Evolutionary conservation across 78 protist species (phyloP), one percentile per base, ranked within the genome.

Genomic region (Polysphondylium violaceum): DNA sequence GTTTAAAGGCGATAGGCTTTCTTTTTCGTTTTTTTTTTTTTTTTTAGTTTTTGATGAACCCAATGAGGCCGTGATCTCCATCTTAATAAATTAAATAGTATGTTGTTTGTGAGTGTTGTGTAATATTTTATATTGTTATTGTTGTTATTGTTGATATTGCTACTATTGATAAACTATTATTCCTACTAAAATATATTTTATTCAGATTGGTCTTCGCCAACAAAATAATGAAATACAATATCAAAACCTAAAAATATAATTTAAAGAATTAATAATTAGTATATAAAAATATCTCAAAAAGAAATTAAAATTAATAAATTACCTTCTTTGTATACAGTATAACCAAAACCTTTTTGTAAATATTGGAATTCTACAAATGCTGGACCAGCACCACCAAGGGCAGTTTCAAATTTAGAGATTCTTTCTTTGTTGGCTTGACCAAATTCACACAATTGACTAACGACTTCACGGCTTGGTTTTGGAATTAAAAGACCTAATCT

Each of bases 271-370:
- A 51, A 16, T 16, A 16, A 51, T 51, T 51, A 51, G 58, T 16
- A 23, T 31, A 27, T 31, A 60, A 60, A 60, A 27, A 60, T 31
- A 27, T 8, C 3, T 31, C 25, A 60, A 27, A 60, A 38, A 60
- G 8, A 21, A 23, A 27, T 9, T 12, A 9, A 27, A 31, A 56
- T 3, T 23, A 23, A 27, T 27, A 65, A 79, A 87, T n/a, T n/a
- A n/a, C n/a, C n/a, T 71, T 93, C 95, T 36, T 76, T 86, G 88
- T 93, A 93, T 29, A 93, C 95, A 9, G 92, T 79, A n/a, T 93
- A 93, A 23, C 95, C 95, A 53, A 93, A 93, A 40, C 92, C 92
- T 44, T 87, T 86, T 72, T 74, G 85, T 29, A 93, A 65, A 65
- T 74, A 93, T 75, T 93, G 95, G 43, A 65, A 87, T 44, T 93